Evolutionary conservation across 2,329 filamentous ascomycete species (phyloP).

Genomic region (Penicillium sp.): DNA sequence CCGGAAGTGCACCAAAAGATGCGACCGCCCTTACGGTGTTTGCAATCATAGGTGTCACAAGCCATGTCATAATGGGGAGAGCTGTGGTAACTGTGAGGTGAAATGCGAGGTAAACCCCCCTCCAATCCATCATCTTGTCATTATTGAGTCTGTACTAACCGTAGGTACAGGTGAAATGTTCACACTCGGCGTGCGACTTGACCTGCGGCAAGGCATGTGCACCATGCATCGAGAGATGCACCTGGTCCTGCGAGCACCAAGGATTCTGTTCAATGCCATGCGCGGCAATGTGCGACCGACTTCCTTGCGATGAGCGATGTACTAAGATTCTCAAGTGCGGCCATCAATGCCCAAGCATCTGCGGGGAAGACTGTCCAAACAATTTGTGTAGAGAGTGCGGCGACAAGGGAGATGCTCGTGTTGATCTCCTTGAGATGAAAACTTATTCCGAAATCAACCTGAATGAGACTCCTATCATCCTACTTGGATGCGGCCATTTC

Average conservation of each 20-base stretch:
- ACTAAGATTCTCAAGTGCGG: constrained; percentile 4
- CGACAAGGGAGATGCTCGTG: constrained; percentile 12
- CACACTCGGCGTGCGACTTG: constrained; percentile 7
- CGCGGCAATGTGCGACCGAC: constrained; percentile 9
- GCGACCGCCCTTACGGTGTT: constrained; percentile 9
- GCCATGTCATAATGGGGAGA: constrained; percentile 2
- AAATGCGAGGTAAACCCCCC: constrained; percentile 11
- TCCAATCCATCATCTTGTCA: background rate
- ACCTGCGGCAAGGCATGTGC: constrained; percentile 8
- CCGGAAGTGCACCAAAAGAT: constrained; percentile 3
- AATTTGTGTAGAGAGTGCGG: constrained; percentile 9
- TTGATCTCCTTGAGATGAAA: constrained; percentile 11
- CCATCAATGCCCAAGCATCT: constrained; percentile 11
- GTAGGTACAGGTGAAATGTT: constrained; percentile 7
- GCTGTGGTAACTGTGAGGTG: constrained; percentile 5
- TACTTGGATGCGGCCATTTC: constrained; percentile 14
- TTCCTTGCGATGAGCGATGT: constrained; percentile 13
- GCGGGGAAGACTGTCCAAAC: constrained; percentile 10
- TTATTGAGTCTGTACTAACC: background rate
- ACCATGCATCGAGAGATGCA: constrained; percentile 13
- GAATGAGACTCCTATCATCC: constrained; percentile 11
- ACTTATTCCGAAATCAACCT: constrained; percentile 11
- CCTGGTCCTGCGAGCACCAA: constrained; percentile 4
- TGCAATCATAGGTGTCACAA: constrained; percentile 13
- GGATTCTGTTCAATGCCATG: constrained; percentile 15